These are phyloP conservation scores for Psidium guajava DNA, from an alignment of 345 rosid species.

Conservation along the genomic window DNA sequence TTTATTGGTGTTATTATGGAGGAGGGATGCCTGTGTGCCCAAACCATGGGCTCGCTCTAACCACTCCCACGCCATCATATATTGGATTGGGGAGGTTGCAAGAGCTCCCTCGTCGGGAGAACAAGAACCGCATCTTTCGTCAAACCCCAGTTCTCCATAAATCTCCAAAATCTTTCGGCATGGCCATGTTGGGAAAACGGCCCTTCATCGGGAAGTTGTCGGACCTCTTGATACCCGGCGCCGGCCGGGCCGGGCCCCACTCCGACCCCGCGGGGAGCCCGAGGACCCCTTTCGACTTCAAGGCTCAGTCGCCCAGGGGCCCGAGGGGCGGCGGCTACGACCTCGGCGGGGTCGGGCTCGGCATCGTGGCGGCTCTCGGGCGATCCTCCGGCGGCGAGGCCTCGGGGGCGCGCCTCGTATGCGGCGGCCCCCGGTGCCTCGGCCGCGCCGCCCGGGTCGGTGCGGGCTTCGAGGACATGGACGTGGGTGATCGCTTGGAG, in stretches of 20 bases:
- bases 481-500: conserved; percentile 40
- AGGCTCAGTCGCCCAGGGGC: conserved; percentile 48
- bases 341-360: conserved; percentile 62
- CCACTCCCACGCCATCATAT: neutral
- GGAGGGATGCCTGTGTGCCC: neutral
- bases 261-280: conserved; percentile 27
- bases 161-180: neutral
- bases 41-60: conserved; percentile 23
- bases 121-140: too few species aligned
- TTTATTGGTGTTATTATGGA: neutral
- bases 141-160: neutral
- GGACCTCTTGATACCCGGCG: conserved; percentile 45
- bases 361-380: conserved; percentile 63
- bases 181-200: conserved; percentile 45
- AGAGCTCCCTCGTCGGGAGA: conserved; percentile 1
- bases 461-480: neutral
- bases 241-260: conserved; percentile 27
- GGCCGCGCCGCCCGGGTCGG: conserved; percentile 1
- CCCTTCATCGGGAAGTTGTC: conserved; percentile 57
- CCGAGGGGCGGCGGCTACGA: conserved; percentile 25
- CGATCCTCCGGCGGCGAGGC: conserved; percentile 28
- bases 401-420: conserved; percentile 12
- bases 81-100: conserved; percentile 23
- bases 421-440: conserved; percentile 4
- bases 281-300: conserved; percentile 54